Base-by-base conservation (phyloP, 2,329 filamentous ascomycete species). In the Gnomoniopsis smithogilvyi region DNA sequence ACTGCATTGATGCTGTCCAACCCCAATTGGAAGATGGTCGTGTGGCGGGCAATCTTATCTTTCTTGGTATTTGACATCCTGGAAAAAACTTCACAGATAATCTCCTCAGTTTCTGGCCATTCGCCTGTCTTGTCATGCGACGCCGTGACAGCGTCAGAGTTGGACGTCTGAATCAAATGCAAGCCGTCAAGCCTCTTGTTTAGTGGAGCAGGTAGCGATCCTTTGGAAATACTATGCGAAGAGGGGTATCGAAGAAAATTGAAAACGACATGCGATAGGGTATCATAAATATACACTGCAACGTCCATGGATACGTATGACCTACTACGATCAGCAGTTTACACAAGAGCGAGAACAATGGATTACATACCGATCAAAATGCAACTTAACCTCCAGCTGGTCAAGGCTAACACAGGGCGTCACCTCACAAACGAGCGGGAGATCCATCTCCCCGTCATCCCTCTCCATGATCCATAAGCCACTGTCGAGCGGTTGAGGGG, bases 1-100 rank as follows among this genome's bases (percentile, higher is more conserved):
- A 88, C 81, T 0, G 92, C 90, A 61, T 89, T 93, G 67, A 98
- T 95, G 69, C 93, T 97, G 72, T 97, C 93, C 3, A 97, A 76
- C 0, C 94, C 94, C n/a, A 96, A 82, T 59, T 89, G 86, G 66
- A 94, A 96, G 51, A 98, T 91, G 0, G 90, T 92, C 0, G 86
- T 91, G 11, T 81, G 69, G 14, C 78, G 79, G 3, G 69, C 67
- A 50, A 96, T 87, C 0, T 74, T 75, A 0, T 77, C 66, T 2
- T 69, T 58, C 0, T 81, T 69, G 4, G 81, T 72, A 1, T 78
- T 74, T 0, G 89, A 86, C 24, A 95, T 78, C 7, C 73, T 73
- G 0, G 84, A 79, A 19, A 93, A 71, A 0, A 85, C 76, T 0
- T 77, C 67, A 4, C 86, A 81, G 41, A 92, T 77, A 3, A 68